Base-by-base conservation (phyloP, 2,329 filamentous ascomycete species). In the Alternaria triticina region DNA sequence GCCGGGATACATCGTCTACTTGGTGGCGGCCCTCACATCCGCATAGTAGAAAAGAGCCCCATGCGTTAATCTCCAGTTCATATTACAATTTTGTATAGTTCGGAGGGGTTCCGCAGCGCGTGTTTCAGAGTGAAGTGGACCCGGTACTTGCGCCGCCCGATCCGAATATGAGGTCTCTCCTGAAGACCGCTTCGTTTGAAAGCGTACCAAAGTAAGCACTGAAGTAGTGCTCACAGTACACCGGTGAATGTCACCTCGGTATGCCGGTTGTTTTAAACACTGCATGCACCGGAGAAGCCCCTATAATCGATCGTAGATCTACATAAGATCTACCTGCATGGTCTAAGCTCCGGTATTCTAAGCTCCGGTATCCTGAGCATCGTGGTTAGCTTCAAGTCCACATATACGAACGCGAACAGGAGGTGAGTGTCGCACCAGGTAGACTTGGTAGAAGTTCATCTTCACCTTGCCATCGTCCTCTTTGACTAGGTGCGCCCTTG, bases 361-460 rank as follows among this genome's bases (percentile, higher is more conserved):
- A 36, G 52, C 27, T 6, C 12, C 10, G 8, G 20, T 13, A 40
- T 40, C 36, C 36, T 40, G 36, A 40, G 36, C 36, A 40, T 40
- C n/a, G 36, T 40, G 36, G 47, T 73, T 46, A 73, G 66, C 40
- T 40, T 40, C 10, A 46, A 36, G 28, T 47, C 44, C 57, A 46
- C 20, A 22, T 23, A 12, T 50, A 45, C 13, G 20, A 30, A 49
- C 30, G 23, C 47, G 33, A 54, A 50, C 30, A 51, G 57, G 23
- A 27, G 47, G 28, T 50, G 30, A 33, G 12, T 79, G 23, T 80
- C 83, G 78, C 64, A 86, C 85, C 68, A 87, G 64, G 70, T 86
- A 87, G 6, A 87, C 84, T 72, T 87, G 85, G 73, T 87, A 87
- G 65, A 83, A 85, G 28, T 81, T 77, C 79, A 86, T 81, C 76